Evolutionary conservation across 768 basidiomycete species (phyloP).

Genomic region (Dioszegia aurantiaca): DNA sequence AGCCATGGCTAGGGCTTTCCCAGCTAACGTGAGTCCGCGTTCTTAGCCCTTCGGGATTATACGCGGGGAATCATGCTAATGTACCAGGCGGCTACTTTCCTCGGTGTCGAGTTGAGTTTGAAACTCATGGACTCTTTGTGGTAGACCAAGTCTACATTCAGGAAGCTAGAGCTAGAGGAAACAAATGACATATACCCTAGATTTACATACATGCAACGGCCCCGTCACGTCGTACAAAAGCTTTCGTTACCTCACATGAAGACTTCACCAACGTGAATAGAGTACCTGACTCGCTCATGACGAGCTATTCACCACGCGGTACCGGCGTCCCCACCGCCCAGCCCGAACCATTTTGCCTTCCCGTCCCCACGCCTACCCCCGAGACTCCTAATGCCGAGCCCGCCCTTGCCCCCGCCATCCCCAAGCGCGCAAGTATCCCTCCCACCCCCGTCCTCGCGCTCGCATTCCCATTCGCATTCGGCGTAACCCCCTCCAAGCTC

Average conservation of each 20-base stretch:
- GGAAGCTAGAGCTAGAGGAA: too few species aligned
- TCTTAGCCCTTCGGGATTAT: background rate
- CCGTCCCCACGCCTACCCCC: constrained; percentile 1
- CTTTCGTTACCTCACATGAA: too few species aligned
- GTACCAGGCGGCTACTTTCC: constrained; percentile 48
- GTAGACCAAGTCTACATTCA: constrained; percentile 16
- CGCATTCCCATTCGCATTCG: too few species aligned
- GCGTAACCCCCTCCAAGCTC: too few species aligned
- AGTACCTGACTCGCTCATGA: too few species aligned
- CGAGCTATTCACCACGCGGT: background rate
- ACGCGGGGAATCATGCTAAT: constrained; percentile 2
- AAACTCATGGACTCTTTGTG: constrained; percentile 71
- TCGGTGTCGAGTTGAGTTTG: constrained; percentile 88
- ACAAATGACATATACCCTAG: background rate
- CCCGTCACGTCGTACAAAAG: background rate
- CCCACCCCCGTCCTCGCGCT: too few species aligned
- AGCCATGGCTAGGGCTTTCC: constrained; percentile 91
- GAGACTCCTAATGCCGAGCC: background rate
- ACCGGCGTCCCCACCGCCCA: constrained; percentile 11
- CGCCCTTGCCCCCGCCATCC: background rate
- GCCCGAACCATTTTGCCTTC: background rate
- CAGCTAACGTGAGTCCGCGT: constrained; percentile 80
- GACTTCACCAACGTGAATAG: too few species aligned
- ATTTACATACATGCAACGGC: background rate
- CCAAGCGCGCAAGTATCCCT: too few species aligned